Conservation (phyloP, 805 yeast species). For the Metschnikowia similis region DNA sequence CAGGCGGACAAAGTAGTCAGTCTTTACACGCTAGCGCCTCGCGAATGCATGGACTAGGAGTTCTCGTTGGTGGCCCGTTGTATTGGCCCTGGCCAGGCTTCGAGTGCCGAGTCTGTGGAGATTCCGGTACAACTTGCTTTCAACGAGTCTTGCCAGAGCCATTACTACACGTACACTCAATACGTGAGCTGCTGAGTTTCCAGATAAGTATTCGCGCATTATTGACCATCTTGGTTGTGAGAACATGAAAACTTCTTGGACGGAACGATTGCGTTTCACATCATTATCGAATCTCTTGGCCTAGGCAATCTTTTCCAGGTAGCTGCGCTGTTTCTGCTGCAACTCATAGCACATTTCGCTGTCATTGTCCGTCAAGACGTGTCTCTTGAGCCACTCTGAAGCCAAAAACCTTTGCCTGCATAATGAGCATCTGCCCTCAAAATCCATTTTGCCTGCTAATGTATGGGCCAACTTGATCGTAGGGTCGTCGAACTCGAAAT, state of each 20-base stretch:
- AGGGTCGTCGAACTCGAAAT: slow-evolving; percentile 40
- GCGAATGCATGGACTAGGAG: background rate
- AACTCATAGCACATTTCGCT: slow-evolving; percentile 3
- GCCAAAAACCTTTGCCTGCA: slow-evolving; percentile 51
- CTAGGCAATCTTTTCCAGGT: background rate
- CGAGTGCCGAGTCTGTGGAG: background rate
- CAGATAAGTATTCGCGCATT: too few species aligned
- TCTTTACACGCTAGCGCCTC: background rate
- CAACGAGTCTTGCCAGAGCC: background rate
- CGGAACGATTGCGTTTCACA: background rate
- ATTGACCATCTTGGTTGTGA: too few species aligned
- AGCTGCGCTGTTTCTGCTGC: slow-evolving; percentile 6
- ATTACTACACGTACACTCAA: background rate
- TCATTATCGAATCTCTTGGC: background rate
- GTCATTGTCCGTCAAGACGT: slow-evolving; percentile 34
- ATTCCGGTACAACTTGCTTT: too few species aligned
- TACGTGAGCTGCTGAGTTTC: too few species aligned
- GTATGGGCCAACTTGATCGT: slow-evolving; percentile 36
- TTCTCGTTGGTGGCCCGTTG: background rate
- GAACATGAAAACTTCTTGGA: background rate
- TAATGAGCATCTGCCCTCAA: slow-evolving; percentile 34
- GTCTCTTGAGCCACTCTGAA: slow-evolving; percentile 52
- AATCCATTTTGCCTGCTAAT: slow-evolving; percentile 38
- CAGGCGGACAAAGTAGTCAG: background rate
- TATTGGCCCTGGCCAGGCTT: background rate